These are phyloP conservation scores for Tulasnella sp. DNA, from an alignment of 768 basidiomycete species.

Conservation along the genomic window DNA sequence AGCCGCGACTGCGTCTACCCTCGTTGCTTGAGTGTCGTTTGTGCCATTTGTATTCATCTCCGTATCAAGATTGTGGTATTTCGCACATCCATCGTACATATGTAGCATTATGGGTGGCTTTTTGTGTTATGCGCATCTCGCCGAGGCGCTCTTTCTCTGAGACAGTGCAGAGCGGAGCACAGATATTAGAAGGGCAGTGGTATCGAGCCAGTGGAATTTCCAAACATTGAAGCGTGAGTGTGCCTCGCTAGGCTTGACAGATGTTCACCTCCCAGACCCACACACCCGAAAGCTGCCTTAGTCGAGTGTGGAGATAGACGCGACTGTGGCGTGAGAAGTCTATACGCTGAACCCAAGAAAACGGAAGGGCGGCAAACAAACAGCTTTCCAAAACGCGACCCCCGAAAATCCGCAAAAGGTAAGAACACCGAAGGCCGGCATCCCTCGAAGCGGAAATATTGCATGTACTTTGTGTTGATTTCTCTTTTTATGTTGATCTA, in stretches of 20 bases:
- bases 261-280: too few species aligned
- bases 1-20: slow-evolving; percentile 85
- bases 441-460: not conserved
- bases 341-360: not conserved
- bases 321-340: not conserved
- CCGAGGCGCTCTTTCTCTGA: not conserved
- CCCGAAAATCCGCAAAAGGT: not conserved
- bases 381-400: not conserved
- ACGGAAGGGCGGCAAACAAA: not conserved
- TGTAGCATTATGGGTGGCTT: not conserved
- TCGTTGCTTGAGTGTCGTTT: slow-evolving; percentile 38
- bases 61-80: not conserved
- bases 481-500: not conserved
- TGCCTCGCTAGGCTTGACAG: too few species aligned
- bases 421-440: not conserved
- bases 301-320: too few species aligned
- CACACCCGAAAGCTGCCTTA: too few species aligned
- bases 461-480: too few species aligned
- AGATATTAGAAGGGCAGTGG: too few species aligned
- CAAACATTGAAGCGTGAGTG: too few species aligned
- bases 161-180: too few species aligned
- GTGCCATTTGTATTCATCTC: not conserved
- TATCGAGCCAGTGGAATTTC: too few species aligned
- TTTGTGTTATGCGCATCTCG: not conserved
- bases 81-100: not conserved